Evolutionary conservation across 805 yeast genomes (phyloP).

Genomic region (Ogataea minuta): DNA sequence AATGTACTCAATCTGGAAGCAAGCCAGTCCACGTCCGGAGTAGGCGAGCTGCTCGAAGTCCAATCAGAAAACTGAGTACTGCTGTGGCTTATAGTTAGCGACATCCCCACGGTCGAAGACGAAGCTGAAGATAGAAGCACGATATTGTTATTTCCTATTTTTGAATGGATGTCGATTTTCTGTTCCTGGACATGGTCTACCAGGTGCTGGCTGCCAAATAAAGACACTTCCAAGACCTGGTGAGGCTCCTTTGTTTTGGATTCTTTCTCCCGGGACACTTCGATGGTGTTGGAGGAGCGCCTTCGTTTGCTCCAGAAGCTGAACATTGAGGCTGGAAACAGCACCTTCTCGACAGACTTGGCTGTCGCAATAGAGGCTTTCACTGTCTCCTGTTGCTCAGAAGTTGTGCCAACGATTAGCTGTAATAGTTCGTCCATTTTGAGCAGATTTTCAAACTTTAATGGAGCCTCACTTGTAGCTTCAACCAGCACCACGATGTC

Average conservation of each 20-base stretch:
- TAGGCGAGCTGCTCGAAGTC: background rate
- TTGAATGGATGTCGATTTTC: slow-evolving; percentile 15
- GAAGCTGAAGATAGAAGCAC: slow-evolving; percentile 12
- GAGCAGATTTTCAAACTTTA: slow-evolving; percentile 22
- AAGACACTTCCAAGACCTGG: slow-evolving; percentile 1
- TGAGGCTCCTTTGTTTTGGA: background rate
- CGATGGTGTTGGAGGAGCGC: slow-evolving; percentile 1
- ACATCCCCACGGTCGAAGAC: slow-evolving; percentile 9
- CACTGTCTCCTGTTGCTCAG: background rate
- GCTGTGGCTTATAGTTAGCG: slow-evolving; percentile 7
- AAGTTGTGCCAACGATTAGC: slow-evolving; percentile 7
- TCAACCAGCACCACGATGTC: slow-evolving; percentile 18
- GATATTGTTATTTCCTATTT: slow-evolving; percentile 9
- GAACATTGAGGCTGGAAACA: slow-evolving; percentile 10
- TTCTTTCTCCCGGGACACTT: background rate
- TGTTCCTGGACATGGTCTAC: slow-evolving; percentile 14
- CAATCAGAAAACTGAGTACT: slow-evolving; percentile 3
- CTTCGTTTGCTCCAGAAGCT: slow-evolving; percentile 15
- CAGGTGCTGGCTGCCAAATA: slow-evolving; percentile 7
- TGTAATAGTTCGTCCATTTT: slow-evolving; percentile 18
- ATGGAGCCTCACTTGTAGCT: background rate
- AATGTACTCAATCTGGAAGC: slow-evolving; percentile 11
- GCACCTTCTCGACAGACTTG: background rate
- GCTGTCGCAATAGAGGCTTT: background rate
- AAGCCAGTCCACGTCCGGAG: slow-evolving; percentile 11